These are phyloP conservation scores for Juglanconis oblonga DNA, from an alignment of 2,329 filamentous ascomycete genomes.

Conservation along the genomic window DNA sequence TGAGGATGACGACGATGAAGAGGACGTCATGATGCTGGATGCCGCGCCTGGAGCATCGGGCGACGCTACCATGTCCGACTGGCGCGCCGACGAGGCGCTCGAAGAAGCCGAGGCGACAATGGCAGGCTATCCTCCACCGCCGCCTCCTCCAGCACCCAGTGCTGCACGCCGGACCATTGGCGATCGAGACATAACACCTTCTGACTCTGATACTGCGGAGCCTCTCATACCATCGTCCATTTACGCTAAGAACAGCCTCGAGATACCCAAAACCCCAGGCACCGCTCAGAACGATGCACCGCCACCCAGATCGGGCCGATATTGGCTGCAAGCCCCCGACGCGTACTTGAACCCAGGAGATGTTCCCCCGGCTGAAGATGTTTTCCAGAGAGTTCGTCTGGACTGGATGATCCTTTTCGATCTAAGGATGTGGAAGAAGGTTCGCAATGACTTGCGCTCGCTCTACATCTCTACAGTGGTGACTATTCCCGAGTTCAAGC, in stretches of 20 bases:
- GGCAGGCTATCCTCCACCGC: slow-evolving; percentile 68
- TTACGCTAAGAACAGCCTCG: slow-evolving; percentile 62
- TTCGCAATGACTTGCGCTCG: slow-evolving; percentile 84
- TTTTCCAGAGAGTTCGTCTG: slow-evolving; percentile 83
- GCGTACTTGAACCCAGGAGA: slow-evolving; percentile 62
- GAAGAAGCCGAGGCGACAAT: slow-evolving; percentile 76
- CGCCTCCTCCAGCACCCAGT: slow-evolving; percentile 57
- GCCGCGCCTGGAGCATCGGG: slow-evolving; percentile 39
- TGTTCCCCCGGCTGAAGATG: slow-evolving; percentile 74
- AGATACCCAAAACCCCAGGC: slow-evolving; percentile 80
- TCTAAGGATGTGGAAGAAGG: slow-evolving; percentile 92
- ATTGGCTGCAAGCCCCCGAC: slow-evolving; percentile 82
- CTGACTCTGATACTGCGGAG: slow-evolving; percentile 70
- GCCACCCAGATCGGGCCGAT: slow-evolving; percentile 66
- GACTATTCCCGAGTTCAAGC: slow-evolving; percentile 92
- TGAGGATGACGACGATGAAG: slow-evolving; percentile 44
- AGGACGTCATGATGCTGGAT: slow-evolving; percentile 59
- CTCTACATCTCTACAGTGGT: slow-evolving; percentile 97
- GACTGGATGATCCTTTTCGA: slow-evolving; percentile 97
- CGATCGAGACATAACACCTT: slow-evolving; percentile 64
- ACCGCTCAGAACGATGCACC: slow-evolving; percentile 33
- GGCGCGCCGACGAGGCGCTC: slow-evolving; percentile 61
- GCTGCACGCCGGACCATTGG: slow-evolving; percentile 42
- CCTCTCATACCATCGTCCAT: slow-evolving; percentile 60
- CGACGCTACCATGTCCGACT: slow-evolving; percentile 47